Evolutionary conservation across 148 eudicot species (phyloP).

Genomic region (Fallopia convolvulus): DNA sequence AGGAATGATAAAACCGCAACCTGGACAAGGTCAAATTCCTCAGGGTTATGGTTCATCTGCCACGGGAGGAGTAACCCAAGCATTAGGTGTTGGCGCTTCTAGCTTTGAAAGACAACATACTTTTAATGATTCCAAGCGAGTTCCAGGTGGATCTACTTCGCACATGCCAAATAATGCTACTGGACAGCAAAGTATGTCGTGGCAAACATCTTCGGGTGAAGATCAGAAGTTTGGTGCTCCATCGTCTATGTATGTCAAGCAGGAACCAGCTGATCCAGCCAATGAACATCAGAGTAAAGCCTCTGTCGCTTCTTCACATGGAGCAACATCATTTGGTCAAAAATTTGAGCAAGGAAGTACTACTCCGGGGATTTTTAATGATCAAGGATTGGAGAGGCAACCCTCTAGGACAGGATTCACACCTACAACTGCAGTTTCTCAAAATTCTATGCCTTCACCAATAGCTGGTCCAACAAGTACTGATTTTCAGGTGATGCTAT

Average conservation of each 20-base stretch:
- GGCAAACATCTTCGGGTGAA: slow-evolving; percentile 39
- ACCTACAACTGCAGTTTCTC: slow-evolving; percentile 23
- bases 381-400: slow-evolving; percentile 49
- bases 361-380: slow-evolving; percentile 29
- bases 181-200: slow-evolving; percentile 36
- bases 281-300: slow-evolving; percentile 48
- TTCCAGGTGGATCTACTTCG: slow-evolving; percentile 30
- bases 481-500: slow-evolving; percentile 33
- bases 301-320: slow-evolving; percentile 31
- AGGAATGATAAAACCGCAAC: slow-evolving; percentile 39
- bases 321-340: slow-evolving; percentile 30
- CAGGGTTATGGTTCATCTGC: slow-evolving; percentile 41
- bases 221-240: slow-evolving; percentile 41
- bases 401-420: slow-evolving; percentile 36
- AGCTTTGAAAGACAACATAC: slow-evolving; percentile 41
- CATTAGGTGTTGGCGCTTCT: slow-evolving; percentile 30
- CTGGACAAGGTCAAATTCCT: slow-evolving; percentile 48
- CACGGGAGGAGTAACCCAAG: slow-evolving; percentile 35
- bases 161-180: slow-evolving; percentile 27
- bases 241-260: slow-evolving; percentile 51
- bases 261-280: slow-evolving; percentile 52
- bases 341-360: slow-evolving; percentile 45
- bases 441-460: slow-evolving; percentile 28
- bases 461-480: slow-evolving; percentile 27
- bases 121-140: slow-evolving; percentile 36